A percentile compares a stretch with the other conserved stretches of the same genome.
Evolutionary conservation across 2,329 filamentous ascomycete species (phyloP).

Genomic region (Myotisia sp.): DNA sequence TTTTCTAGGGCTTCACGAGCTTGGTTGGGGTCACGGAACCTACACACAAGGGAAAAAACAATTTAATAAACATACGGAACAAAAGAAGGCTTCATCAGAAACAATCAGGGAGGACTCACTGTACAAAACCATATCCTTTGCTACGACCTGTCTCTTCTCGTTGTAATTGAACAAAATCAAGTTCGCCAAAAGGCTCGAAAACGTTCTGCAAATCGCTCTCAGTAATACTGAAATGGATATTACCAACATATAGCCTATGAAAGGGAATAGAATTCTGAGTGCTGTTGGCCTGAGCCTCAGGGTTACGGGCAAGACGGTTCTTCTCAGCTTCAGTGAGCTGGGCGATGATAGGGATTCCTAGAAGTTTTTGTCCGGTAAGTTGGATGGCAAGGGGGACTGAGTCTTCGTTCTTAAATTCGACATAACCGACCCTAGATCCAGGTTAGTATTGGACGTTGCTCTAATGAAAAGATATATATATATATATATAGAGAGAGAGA

Average conservation of each 20-base stretch:
- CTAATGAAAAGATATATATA: not conserved
- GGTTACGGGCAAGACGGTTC: slow-evolving; percentile 84
- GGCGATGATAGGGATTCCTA: slow-evolving; percentile 97
- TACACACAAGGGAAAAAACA: slow-evolving; percentile 26
- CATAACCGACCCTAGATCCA: slow-evolving; percentile 72
- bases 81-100: no score
- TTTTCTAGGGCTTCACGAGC: slow-evolving; percentile 92
- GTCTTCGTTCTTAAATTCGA: slow-evolving; percentile 95
- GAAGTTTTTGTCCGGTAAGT: slow-evolving; percentile 94
- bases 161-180: slow-evolving; percentile 94
- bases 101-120: slow-evolving; percentile 53
- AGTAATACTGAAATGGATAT: slow-evolving; percentile 98
- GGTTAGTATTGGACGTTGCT: slow-evolving; percentile 24
- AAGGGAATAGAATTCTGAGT: slow-evolving; percentile 80
- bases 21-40: slow-evolving; percentile 77
- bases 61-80: not conserved
- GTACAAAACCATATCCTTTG: slow-evolving; percentile 94
- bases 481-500: no score
- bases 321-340: slow-evolving; percentile 98
- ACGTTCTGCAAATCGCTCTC: slow-evolving; percentile 91
- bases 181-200: slow-evolving; percentile 92
- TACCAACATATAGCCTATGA: slow-evolving; percentile 95
- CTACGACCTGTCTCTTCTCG: slow-evolving; percentile 86
- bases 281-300: slow-evolving; percentile 55
- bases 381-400: slow-evolving; percentile 86